These are phyloP conservation scores for Acer campestre DNA, from an alignment of 345 rosid species.

Conservation along the genomic window DNA sequence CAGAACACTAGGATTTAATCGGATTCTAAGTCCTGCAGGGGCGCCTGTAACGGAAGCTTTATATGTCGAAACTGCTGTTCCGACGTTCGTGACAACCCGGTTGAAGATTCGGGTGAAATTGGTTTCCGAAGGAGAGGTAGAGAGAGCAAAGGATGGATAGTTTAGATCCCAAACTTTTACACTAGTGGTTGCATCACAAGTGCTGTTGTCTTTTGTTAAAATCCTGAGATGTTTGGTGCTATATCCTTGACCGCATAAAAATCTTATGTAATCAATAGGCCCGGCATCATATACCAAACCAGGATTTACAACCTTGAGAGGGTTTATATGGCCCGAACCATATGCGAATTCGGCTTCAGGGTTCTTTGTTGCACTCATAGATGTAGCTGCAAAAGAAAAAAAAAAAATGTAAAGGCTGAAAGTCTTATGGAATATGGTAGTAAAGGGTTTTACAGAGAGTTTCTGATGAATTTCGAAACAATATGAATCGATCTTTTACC, in stretches of 20 bases:
- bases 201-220: constrained; percentile 28
- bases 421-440: too few species aligned
- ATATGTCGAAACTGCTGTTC: constrained; percentile 27
- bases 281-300: constrained; percentile 46
- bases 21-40: constrained; percentile 23
- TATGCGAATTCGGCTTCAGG: constrained; percentile 40
- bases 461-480: not conserved
- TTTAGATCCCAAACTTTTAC: constrained; percentile 44
- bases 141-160: constrained; percentile 39
- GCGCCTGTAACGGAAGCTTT: constrained; percentile 20
- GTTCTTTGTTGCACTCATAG: constrained; percentile 27
- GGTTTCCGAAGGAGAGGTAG: not conserved
- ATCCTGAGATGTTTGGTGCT: constrained; percentile 9
- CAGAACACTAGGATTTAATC: constrained; percentile 23
- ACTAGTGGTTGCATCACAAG: constrained; percentile 15
- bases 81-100: constrained; percentile 40
- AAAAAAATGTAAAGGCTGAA: too few species aligned
- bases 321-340: constrained; percentile 44
- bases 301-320: constrained; percentile 31
- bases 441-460: not conserved
- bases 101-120: constrained; percentile 11
- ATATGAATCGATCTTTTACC: constrained; percentile 6
- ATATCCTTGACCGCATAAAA: constrained; percentile 50
- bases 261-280: constrained; percentile 40
- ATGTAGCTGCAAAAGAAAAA: constrained; percentile 18